phyloP scores from a whole-genome alignment of 1,284 basidiomycete species.

The Cystobasidium sp. region DNA sequence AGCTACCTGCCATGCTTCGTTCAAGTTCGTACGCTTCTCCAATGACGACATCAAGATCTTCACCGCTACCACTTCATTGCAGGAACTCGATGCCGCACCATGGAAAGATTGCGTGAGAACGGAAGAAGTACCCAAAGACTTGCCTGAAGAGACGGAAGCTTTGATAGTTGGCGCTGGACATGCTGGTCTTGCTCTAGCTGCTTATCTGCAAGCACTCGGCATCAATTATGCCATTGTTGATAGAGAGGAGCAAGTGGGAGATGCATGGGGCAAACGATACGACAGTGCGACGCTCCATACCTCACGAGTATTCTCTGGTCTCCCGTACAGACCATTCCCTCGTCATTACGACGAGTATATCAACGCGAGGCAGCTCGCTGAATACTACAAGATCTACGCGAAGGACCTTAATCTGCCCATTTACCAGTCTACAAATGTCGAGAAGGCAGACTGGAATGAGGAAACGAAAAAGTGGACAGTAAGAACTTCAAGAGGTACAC shows the following conservation, averaged over 20 bases:
- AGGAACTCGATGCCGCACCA: conserved; percentile 29
- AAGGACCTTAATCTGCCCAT: conserved; percentile 29
- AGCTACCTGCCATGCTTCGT: conserved; percentile 25
- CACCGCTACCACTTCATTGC: conserved; percentile 33
- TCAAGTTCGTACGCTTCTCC: conserved; percentile 23
- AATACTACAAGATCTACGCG: conserved; percentile 36
- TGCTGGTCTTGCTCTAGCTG: conserved; percentile 24
- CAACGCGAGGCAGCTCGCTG: conserved; percentile 8
- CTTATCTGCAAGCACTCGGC: conserved; percentile 30
- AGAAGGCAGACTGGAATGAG: conserved; percentile 16
- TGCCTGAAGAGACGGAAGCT: conserved; percentile 30
- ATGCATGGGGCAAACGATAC: conserved; percentile 40
- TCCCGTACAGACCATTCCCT: conserved; percentile 35
- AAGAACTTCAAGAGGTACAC: conserved; percentile 10
- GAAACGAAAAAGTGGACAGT: conserved; percentile 25
- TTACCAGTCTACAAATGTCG: conserved; percentile 15
- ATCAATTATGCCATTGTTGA: conserved; percentile 33
- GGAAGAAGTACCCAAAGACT: background rate
- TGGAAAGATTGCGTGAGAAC: conserved; percentile 14
- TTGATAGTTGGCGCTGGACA: conserved; percentile 31
- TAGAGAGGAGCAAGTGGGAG: conserved; percentile 23
- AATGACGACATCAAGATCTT: conserved; percentile 33
- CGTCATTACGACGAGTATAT: conserved; percentile 25
- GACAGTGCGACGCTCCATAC: conserved; percentile 37
- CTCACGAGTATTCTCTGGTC: conserved; percentile 24